phyloP scores from a whole-genome alignment of 2,329 filamentous ascomycete genomes.

The Aspergillus sp. region DNA sequence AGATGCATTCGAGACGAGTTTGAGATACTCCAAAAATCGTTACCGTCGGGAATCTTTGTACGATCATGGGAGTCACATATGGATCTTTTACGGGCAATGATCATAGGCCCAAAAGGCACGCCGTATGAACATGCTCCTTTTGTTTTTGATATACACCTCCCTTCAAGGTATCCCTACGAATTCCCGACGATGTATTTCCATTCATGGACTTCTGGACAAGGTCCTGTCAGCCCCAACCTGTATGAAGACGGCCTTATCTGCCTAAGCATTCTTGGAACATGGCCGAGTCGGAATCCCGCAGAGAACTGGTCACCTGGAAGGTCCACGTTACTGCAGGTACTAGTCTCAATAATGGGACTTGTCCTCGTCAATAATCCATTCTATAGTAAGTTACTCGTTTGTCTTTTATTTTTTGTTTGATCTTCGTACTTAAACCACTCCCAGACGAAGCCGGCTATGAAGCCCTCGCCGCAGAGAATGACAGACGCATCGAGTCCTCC shows the following conservation, averaged over 20 bases:
- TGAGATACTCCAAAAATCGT: constrained; percentile 54
- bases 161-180: constrained; percentile 49
- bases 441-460: constrained; percentile 62
- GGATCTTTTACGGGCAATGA: constrained; percentile 58
- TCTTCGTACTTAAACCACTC: background rate
- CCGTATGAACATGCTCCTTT: constrained; percentile 63
- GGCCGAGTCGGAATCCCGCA: constrained; percentile 53
- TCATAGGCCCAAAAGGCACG: constrained; percentile 59
- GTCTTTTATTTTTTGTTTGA: background rate
- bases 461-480: constrained; percentile 47
- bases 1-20: constrained; percentile 60
- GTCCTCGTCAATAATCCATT: constrained; percentile 61
- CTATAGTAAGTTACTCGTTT: constrained; percentile 48
- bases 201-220: constrained; percentile 55
- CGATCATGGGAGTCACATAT: constrained; percentile 60
- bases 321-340: constrained; percentile 57
- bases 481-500: constrained; percentile 47
- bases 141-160: constrained; percentile 59
- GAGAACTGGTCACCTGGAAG: constrained; percentile 56
- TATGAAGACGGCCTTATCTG: constrained; percentile 65
- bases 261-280: constrained; percentile 59
- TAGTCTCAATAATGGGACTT: constrained; percentile 58
- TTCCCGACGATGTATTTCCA: constrained; percentile 61
- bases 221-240: constrained; percentile 61
- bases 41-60: constrained; percentile 58